These are phyloP conservation scores for Pestalotiopsis sp. DNA, from an alignment of 2,329 filamentous ascomycete species.

Conservation along the genomic window DNA sequence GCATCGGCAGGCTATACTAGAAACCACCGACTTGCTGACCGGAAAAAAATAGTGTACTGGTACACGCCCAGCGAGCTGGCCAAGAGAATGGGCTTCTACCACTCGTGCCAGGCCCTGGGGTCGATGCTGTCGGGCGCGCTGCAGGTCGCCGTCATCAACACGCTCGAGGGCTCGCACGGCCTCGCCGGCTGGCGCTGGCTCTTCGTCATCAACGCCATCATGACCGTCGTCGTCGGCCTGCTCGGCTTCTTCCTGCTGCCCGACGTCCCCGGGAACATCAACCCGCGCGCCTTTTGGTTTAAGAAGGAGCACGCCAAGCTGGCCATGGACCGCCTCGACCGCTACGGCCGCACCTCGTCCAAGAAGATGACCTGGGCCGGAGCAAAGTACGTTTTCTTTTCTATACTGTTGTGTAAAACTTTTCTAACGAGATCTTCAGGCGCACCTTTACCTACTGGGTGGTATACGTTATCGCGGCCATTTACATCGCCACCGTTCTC, in stretches of 20 bases:
- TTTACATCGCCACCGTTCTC: constrained; percentile 48
- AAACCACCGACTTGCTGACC: not conserved
- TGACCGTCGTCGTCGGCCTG: constrained; percentile 53
- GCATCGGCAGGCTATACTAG: too few relatives aligned
- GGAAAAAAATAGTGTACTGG: constrained; percentile 36
- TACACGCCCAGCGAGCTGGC: constrained; percentile 46
- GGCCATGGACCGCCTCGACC: constrained; percentile 44
- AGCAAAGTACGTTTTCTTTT: constrained; percentile 29
- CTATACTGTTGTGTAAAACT: not conserved
- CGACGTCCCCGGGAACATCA: constrained; percentile 42
- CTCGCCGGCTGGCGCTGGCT: constrained; percentile 55
- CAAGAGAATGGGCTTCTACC: constrained; percentile 58
- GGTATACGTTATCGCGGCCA: constrained; percentile 45
- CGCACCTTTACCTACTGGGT: constrained; percentile 47
- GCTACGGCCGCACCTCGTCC: constrained; percentile 46
- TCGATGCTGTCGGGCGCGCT: constrained; percentile 57
- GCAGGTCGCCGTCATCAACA: constrained; percentile 54
- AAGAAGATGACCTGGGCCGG: constrained; percentile 47
- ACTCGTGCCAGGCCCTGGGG: constrained; percentile 52
- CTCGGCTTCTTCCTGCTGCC: constrained; percentile 52
- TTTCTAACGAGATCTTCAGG: constrained; percentile 15
- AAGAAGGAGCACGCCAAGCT: constrained; percentile 41
- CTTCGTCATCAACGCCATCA: constrained; percentile 60
- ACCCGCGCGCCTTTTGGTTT: constrained; percentile 48
- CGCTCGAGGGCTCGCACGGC: constrained; percentile 49